Evolutionary conservation across 2,329 filamentous ascomycete species (phyloP), one percentile per base, ranked within the genome.

Genomic region (Eutypella sp.): DNA sequence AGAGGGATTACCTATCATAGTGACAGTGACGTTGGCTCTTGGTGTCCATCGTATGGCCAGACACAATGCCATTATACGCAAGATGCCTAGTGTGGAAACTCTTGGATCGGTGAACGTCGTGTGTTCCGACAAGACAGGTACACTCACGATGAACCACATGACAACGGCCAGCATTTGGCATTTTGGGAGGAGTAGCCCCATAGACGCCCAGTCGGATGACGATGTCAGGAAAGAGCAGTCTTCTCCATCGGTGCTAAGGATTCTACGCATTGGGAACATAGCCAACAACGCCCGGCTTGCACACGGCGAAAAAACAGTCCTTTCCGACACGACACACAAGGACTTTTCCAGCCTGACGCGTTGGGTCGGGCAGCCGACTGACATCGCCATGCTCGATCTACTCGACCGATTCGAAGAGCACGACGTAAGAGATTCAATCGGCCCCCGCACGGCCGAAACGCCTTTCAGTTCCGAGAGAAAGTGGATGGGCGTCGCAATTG

Each of bases 101-200:
- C 72, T 99, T 5, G 95, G 95, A 8, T 96, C 91, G n/a, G 93
- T 99, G 48, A 99, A 97, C 59, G 91, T 99, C n/a, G 89, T 99
- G 6, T 99, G 95, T 71, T 96, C 90, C 56, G 93, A 99, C 73
- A 99, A 99, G 71, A 99, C 93, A 37, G 84, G 92, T 25, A 99
- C 93, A 2, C 72, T 99, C 49, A 99, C 93, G 0, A 90, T 91
- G 63, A 99, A 97, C 63, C 93, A 99, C 63, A 97, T 99, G 93
- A 95, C 93, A 1, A 90, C 90, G 0, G 91, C 90, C 15, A 95
- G 93, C 61, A 84, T 99, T 74, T 99, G 93, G 93, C 88, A 92
- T 63, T 95, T 95, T 65, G 89, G 90, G 53, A 78, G 79, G 16
- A 66, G 71, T 16, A 67, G 67, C 2, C 67, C 75, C 8, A 58